Conservation (phyloP, 306 rosid genomes). For the Calophaca sinica region DNA sequence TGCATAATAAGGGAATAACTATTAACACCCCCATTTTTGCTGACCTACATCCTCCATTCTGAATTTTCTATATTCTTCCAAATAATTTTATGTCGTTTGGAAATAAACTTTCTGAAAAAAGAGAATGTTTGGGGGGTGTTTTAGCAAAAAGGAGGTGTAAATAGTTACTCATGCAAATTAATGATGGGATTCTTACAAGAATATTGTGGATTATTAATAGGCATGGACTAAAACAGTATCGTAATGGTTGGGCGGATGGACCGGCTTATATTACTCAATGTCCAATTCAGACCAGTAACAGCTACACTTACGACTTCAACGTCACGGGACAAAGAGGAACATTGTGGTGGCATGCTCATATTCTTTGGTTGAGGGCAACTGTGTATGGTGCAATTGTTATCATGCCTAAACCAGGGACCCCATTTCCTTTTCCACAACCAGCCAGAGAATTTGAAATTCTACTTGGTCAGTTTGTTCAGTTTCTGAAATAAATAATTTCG, state of each 20-base stretch:
- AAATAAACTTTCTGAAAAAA: too few relatives aligned
- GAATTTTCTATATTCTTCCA: too few relatives aligned
- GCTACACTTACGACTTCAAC: conserved; percentile 81
- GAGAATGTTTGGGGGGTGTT: too few relatives aligned
- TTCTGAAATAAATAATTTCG: background rate
- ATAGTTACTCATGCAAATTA: background rate
- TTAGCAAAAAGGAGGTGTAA: too few relatives aligned
- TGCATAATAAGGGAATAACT: too few relatives aligned
- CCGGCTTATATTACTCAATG: conserved; percentile 87
- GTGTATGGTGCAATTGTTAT: conserved; percentile 87
- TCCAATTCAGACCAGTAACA: conserved; percentile 69
- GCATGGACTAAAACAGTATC: conserved; percentile 83
- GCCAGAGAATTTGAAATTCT: conserved; percentile 64
- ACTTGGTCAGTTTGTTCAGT: conserved; percentile 49
- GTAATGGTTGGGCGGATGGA: conserved; percentile 89
- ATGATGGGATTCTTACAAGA: conserved; percentile 11
- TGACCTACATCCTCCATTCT: too few relatives aligned
- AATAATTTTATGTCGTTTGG: too few relatives aligned
- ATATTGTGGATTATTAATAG: conserved; percentile 41
- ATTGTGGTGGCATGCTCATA: conserved; percentile 93
- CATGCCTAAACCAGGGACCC: conserved; percentile 75
- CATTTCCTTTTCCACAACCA: conserved; percentile 79
- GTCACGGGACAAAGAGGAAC: conserved; percentile 88
- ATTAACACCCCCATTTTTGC: too few relatives aligned
- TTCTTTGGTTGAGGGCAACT: conserved; percentile 85